Evolutionary conservation across 192 early-diverging fungal genomes (phyloP), one percentile per base, ranked within the genome.

Genomic region (Podila epicladia): DNA sequence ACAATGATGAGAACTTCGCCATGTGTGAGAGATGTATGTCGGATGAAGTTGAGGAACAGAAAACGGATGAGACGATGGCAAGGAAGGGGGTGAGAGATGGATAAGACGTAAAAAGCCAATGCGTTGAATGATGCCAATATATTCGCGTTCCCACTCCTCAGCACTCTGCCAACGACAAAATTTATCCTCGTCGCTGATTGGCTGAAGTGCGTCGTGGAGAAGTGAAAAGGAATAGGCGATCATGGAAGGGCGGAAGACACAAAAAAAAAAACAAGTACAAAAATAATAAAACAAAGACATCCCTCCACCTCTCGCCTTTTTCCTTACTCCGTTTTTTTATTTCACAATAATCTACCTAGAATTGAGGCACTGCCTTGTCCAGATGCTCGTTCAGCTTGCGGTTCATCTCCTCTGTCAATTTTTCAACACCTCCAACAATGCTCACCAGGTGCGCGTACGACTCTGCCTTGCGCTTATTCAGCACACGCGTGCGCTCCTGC

Each of bases 1-100:
- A 19, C 31, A 79, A 35, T 38, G 70, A 72, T 58, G 59, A 45
- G 61, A 79, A 60, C 69, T 79, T 79, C 59, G 75, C 65, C 75
- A 79, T 79, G 62, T 55, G 33, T 35, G 13, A 15, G 31, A 58
- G 37, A 24, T 55, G 51, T 20, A 37, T 12, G 17, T 37, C 24
- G 11, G 65, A 45, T n/a, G 67, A 60, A 48, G 55, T 24, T 31
- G 24, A n/a, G 32, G 22, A 33, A 26, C 20, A 22, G 17, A 24
- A 51, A 57, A 33, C 6, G 38, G n/a, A 45, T 22, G 17, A 33
- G 59, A 45, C 15, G 41, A 45, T 45, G 31, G 31, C 17, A 33
- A 35, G 19, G 6, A 12, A 69, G 32, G 19, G n/a, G 13, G 22
- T 6, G 48, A 22, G 29, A 48, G 49, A 50, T 37, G 60, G 61